Evolutionary conservation across 768 basidiomycete species (phyloP).

Genomic region (Galerina sulciceps): DNA sequence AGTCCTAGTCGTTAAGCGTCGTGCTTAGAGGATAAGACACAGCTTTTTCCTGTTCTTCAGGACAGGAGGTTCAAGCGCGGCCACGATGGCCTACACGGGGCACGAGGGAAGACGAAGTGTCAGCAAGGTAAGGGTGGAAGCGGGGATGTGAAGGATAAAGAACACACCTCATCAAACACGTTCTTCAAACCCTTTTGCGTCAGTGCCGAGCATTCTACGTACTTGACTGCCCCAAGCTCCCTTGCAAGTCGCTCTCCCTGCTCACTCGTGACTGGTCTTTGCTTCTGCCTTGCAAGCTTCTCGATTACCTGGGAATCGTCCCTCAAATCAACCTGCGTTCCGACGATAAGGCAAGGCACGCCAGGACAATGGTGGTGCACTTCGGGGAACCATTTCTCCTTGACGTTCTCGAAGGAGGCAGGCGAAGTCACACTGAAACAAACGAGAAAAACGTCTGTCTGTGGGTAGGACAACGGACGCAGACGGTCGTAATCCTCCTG

Average conservation of each 20-base stretch:
- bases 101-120: slow-evolving; percentile 8
- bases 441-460: slow-evolving; percentile 99
- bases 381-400: slow-evolving; percentile 99
- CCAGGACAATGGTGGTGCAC: slow-evolving; percentile 99
- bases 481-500: slow-evolving; percentile 99
- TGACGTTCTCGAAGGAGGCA: slow-evolving; percentile 99
- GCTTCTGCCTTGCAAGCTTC: slow-evolving; percentile 96
- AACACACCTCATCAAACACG: slow-evolving; percentile 96
- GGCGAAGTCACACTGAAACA: slow-evolving; percentile 99
- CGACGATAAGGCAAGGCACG: slow-evolving; percentile 98
- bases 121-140: slow-evolving; percentile 8
- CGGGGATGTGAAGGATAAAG: slow-evolving; percentile 13
- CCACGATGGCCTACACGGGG: slow-evolving; percentile 88
- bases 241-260: slow-evolving; percentile 94
- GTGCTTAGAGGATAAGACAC: slow-evolving; percentile 83
- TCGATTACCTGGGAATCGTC: slow-evolving; percentile 93
- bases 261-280: slow-evolving; percentile 86
- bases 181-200: slow-evolving; percentile 99
- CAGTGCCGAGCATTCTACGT: slow-evolving; percentile 98
- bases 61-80: slow-evolving; percentile 95
- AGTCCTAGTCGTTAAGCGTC: slow-evolving; percentile 35
- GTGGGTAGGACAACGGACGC: slow-evolving; percentile 98
- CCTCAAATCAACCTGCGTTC: slow-evolving; percentile 96
- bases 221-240: slow-evolving; percentile 98
- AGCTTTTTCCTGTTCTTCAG: slow-evolving; percentile 70